Evolutionary conservation across 1,139 yeast genomes (phyloP), one percentile per base, ranked within the genome.

Genomic region (Kodamaea sp.): DNA sequence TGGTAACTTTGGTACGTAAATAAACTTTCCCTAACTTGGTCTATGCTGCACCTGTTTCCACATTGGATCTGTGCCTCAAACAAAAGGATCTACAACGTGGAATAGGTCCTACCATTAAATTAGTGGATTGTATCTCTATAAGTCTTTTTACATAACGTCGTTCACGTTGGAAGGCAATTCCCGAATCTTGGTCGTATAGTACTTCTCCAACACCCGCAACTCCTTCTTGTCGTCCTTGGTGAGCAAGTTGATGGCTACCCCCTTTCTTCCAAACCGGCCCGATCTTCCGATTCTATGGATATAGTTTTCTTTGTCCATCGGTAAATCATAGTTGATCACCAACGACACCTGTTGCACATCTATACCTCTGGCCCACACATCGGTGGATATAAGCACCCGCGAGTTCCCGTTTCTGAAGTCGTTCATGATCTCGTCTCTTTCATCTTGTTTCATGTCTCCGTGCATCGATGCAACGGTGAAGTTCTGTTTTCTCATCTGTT

Each of bases 261-360:
- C 98, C 59, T 88, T 89, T 57, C 97, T 77, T 22, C 97, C 97
- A 65, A 90, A 90, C 52, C 98, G 76, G 4, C 97, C 97, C 9
- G 95, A 85, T 54, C 97, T 77, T 41, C 97, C 98, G 44, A 92
- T 90, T 55, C 97, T 76, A 61, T 90, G 98, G 42, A 90, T 78
- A 57, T 90, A 90, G 64, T 87, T 90, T 57, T 89, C 97, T 54
- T 80, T 78, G 57, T 84, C 92, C 32, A 69, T 61, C 1, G 97
- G 97, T 45, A 92, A 63, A 58, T 90, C 97, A 61, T 88, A 92
- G 63, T 90, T 92, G 35, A 92, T 84, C 18, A 92, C 98, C 38
- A 90, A 67, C 0, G 96, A 87, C n/a, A 90, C 95, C 57, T 90
- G 97, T 63, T 90, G 98, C 18, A 90, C 97, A 60, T 90, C 97